Percentiles rank a stretch among this genome's conserved stretches.
Conservation (phyloP, 768 basidiomycete species). For the Lenzites betulinus region DNA sequence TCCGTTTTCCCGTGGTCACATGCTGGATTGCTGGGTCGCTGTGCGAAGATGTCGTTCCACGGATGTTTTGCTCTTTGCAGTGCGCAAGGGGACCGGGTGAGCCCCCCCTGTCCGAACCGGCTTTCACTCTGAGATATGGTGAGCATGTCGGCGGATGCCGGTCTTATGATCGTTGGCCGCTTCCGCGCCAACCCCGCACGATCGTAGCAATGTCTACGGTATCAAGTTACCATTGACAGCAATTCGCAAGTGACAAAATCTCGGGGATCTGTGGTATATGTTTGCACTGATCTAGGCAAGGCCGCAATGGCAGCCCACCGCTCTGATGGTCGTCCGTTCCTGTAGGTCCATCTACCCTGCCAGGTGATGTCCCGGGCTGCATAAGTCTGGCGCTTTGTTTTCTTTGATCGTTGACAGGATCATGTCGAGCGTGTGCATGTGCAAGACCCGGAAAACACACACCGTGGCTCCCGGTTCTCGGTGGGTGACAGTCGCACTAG, state of each 20-base stretch:
- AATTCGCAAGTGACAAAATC: background rate
- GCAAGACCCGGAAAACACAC: background rate
- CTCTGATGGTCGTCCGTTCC: background rate
- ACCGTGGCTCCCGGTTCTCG: conserved; percentile 8
- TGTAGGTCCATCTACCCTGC: background rate
- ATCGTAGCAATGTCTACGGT: background rate
- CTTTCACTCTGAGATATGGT: background rate
- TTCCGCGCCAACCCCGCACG: conserved; percentile 2
- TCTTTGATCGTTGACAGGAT: conserved; percentile 1
- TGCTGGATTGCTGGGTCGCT: background rate
- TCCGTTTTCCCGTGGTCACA: background rate
- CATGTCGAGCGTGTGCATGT: background rate
- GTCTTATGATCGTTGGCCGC: conserved; percentile 5
- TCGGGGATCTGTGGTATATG: conserved; percentile 10
- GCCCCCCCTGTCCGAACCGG: too few relatives aligned
- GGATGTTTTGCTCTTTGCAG: background rate
- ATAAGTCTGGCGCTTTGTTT: background rate
- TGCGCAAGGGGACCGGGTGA: too few relatives aligned
- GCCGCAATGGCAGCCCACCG: background rate
- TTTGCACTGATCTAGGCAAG: conserved; percentile 3
- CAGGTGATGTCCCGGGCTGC: background rate
- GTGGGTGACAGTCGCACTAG: conserved; percentile 7
- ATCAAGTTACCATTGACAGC: background rate
- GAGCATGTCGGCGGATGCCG: conserved; percentile 10
- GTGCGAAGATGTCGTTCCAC: background rate